Evolutionary conservation across 1,139 yeast species (phyloP).

Genomic region (Trichomonascaceae sp.): DNA sequence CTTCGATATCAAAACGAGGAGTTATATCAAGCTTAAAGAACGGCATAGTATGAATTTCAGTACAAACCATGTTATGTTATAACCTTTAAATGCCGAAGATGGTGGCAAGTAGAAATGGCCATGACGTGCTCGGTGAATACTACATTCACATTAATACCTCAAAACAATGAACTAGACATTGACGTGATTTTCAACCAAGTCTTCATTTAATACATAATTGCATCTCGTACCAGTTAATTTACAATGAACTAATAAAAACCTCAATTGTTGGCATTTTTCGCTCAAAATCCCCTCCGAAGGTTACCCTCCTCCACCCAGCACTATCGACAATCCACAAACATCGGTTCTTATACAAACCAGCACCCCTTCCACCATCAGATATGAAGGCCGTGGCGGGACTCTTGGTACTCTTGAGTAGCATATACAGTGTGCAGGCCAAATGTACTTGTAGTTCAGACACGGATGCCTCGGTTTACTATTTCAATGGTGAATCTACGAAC

Average conservation of each 20-base stretch:
- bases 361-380: background rate
- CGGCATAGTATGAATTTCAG: background rate
- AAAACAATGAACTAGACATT: background rate
- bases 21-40: background rate
- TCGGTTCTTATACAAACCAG: background rate
- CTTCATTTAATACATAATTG: background rate
- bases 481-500: background rate
- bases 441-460: conserved; percentile 3
- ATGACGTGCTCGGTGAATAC: background rate
- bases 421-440: background rate
- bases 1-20: background rate
- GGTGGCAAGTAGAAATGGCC: background rate
- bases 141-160: background rate
- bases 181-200: background rate
- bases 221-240: background rate
- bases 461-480: conserved; percentile 7
- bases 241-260: too few species aligned
- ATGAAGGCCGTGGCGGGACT: background rate
- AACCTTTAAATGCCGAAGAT: background rate
- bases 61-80: background rate
- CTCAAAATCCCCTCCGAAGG: background rate
- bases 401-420: background rate
- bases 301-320: background rate
- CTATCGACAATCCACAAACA: background rate
- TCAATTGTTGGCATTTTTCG: background rate